These are phyloP conservation scores for Aspergillus conjunctus DNA, from an alignment of 495 filamentous ascomycete genomes.

Conservation along the genomic window DNA sequence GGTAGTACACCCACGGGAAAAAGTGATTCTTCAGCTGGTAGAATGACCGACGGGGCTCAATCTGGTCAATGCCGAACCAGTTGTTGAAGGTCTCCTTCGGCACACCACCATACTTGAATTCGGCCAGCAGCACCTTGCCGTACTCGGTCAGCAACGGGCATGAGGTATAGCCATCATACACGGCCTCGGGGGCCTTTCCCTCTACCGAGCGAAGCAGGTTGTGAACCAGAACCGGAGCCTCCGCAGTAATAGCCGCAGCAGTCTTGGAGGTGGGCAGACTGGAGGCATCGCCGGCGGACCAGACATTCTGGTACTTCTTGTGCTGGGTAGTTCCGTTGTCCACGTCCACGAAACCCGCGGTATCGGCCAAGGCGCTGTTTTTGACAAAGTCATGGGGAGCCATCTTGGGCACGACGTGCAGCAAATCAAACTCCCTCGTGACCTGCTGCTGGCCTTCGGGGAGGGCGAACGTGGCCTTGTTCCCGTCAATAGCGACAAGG, in stretches of 20 bases:
- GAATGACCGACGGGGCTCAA: conserved; percentile 54
- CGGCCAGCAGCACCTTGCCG: conserved; percentile 66
- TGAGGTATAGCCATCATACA: conserved; percentile 69
- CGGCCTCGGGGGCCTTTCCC: conserved; percentile 53
- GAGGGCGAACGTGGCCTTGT: conserved; percentile 54
- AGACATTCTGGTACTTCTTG: conserved; percentile 65
- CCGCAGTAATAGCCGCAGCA: conserved; percentile 64
- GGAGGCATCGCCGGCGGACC: conserved; percentile 69
- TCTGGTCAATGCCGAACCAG: conserved; percentile 61
- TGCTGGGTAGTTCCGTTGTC: conserved; percentile 61
- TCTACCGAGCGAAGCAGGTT: conserved; percentile 57
- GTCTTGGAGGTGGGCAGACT: conserved; percentile 70
- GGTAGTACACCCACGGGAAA: conserved; percentile 67
- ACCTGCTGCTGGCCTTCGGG: conserved; percentile 50
- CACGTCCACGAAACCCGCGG: conserved; percentile 65
- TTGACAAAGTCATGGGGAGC: conserved; percentile 61
- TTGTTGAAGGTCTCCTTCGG: conserved; percentile 68
- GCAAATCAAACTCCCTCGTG: conserved; percentile 56
- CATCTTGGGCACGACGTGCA: conserved; percentile 67
- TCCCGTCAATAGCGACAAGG: conserved; percentile 61
- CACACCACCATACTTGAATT: conserved; percentile 73
- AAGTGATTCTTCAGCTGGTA: conserved; percentile 73
- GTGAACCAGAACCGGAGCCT: conserved; percentile 61
- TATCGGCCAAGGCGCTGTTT: conserved; percentile 58
- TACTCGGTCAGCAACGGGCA: conserved; percentile 69